Evolutionary conservation across 345 rosid genomes (phyloP), one percentile per base, ranked within the genome.

Genomic region (Bruguiera gymnorhiza): DNA sequence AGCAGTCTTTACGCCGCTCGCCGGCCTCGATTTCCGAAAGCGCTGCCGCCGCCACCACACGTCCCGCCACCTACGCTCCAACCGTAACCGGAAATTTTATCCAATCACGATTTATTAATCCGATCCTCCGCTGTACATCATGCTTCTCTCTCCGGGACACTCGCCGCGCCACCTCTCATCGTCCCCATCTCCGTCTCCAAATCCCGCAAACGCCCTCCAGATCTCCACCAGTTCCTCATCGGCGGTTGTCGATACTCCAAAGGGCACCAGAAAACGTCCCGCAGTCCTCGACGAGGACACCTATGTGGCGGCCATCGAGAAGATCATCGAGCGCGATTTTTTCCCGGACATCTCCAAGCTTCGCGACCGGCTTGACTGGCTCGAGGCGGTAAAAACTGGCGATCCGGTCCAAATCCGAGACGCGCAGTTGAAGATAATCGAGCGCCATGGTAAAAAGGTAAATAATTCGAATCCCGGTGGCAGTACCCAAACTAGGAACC

Each of bases 331-430:
- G 80, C 96, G 99, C 26, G 98, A 95, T 71, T 95, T 80, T 85
- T 95, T 92, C 77, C 99, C 99, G 2, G 98, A 95, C 81, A 86
- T 95, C 71, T 65, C 94, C 8, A 95, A 95, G 87, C 98, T 95
- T 65, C 90, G 85, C 36, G 99, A 92, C 72, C 93, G 96, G 8
- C 89, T 87, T 53, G 99, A 95, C 70, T 95, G 96, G 99, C 85
- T 95, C 58, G 92, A 92, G 73, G 99, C 99, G 11, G 76, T 84
- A 53, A 88, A 83, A 79, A 86, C 96, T 8, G 87, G 92, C 6
- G 99, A 92, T 59, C 96, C 96, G 32, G 29, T 90, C 65, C 99
- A 86, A 73, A 95, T 95, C 57, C 87, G 98, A 67, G 96, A 95
- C 26, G 94, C 96, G n/a, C 98, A 95, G 77, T 66, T 95, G 81